Evolutionary conservation across 805 yeast species (phyloP).

Genomic region (Candida parachauliodes): DNA sequence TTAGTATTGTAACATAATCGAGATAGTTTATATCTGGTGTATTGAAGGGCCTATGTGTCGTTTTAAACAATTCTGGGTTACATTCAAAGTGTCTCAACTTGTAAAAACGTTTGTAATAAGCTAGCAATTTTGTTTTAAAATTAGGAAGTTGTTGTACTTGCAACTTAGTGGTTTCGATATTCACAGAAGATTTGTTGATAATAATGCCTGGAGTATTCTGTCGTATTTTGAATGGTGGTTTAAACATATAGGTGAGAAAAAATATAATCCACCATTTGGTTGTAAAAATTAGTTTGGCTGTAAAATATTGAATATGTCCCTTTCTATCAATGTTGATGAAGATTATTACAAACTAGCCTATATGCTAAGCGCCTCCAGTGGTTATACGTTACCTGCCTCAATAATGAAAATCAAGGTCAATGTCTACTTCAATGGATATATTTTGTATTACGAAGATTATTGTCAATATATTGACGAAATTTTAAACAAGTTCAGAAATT

Average conservation of each 20-base stretch:
- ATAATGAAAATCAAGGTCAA: constrained; percentile 5
- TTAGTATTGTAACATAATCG: constrained; percentile 19
- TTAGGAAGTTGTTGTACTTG: constrained; percentile 7
- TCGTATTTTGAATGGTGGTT: constrained; percentile 7
- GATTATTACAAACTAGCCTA: constrained; percentile 10
- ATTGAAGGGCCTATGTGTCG: constrained; percentile 2
- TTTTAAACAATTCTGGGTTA: neutral
- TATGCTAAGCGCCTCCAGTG: neutral
- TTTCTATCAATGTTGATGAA: constrained; percentile 9
- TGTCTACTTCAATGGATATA: constrained; percentile 12
- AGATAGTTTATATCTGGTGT: constrained; percentile 3
- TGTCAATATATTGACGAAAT: constrained; percentile 12
- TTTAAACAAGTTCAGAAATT: constrained; percentile 6
- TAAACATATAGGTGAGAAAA: constrained; percentile 5
- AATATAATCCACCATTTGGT: constrained; percentile 1
- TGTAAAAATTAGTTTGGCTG: constrained; percentile 1
- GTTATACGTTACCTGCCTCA: neutral
- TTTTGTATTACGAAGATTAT: constrained; percentile 9
- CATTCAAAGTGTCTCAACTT: constrained; percentile 21
- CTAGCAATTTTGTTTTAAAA: constrained; percentile 13
- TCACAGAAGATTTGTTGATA: constrained; percentile 9
- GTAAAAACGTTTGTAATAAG: constrained; percentile 30
- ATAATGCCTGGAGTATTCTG: constrained; percentile 8
- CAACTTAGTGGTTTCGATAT: constrained; percentile 3
- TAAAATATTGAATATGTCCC: neutral